Evolutionary conservation across 495 filamentous ascomycete genomes (phyloP), one percentile per base, ranked within the genome.

Genomic region (Penicillium alfredii): DNA sequence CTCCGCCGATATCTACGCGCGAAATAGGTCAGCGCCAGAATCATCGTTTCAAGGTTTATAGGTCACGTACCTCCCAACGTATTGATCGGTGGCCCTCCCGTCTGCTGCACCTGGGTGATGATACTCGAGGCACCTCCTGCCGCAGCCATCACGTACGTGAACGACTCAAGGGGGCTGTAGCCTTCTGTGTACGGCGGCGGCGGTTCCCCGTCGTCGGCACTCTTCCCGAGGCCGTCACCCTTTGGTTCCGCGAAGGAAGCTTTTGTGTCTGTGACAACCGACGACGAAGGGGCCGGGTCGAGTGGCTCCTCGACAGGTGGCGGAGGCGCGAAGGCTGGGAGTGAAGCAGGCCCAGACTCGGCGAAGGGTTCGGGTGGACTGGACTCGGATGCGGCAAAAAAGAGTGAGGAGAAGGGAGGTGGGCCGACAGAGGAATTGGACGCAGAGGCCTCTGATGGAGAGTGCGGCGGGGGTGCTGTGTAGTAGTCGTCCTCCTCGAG

Each of bases 141-240:
- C 56, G 88, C 83, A 64, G 89, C 88, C 93, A 97, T 97, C 49
- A 93, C 80, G 79, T 95, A 98, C 51, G 85, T 83, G 55, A 98
- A 98, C 29, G 84, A 88, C 30, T 83, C 78, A 60, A 98, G 78
- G 33, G 93, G 93, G 64, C 86, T 95, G 38, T 73, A 81, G 45
- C 88, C 87, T 77, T 97, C 92, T 40, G 85, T 87, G 59, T 98
- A 98, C 24, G 92, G 92, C 30, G 92, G 92, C 43, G 92, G 92
- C 13, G 92, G 92, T 65, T 94, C 88, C 58, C 75, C 74, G 56
- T 94, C 84, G 65, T 94, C 88, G 47, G 84, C 68, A 44, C 73
- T 76, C 55, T 82, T 82, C 33, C 72, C 75, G 21, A 72, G 67
- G 7, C 74, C 71, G 38, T 84, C 81, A 40, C 80, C 77, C 64